Conservation (phyloP, 805 yeast species). For the Candida fluviatilis region DNA sequence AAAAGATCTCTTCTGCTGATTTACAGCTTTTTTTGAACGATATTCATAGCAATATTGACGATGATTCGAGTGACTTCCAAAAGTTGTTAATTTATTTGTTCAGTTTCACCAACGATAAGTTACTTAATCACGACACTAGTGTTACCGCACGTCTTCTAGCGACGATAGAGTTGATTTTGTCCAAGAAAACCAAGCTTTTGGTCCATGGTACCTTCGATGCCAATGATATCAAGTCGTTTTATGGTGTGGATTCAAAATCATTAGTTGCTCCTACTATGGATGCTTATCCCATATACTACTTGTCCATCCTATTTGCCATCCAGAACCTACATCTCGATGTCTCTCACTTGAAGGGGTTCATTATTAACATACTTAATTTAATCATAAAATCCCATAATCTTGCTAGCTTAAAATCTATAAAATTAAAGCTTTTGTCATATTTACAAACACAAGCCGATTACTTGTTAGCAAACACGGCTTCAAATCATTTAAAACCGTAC, state of each 20-base stretch:
- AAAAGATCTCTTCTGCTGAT: slow-evolving; percentile 22
- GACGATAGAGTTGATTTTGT: slow-evolving; percentile 31
- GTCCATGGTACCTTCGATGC: slow-evolving; percentile 14
- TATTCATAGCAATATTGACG: slow-evolving; percentile 27
- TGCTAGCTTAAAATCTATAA: slow-evolving; percentile 19
- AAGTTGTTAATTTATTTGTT: slow-evolving; percentile 30
- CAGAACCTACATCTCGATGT: slow-evolving; percentile 6
- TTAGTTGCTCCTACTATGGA: no score
- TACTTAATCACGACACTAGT: slow-evolving; percentile 10
- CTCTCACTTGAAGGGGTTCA: slow-evolving; percentile 23
- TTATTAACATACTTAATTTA: slow-evolving; percentile 29
- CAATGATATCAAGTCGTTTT: slow-evolving; percentile 6
- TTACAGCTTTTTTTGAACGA: slow-evolving; percentile 30
- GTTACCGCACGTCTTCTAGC: slow-evolving; percentile 17
- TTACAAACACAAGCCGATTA: slow-evolving; percentile 15
- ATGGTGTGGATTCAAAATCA: slow-evolving; percentile 1
- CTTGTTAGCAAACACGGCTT: slow-evolving; percentile 11
- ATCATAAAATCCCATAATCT: slow-evolving; percentile 25
- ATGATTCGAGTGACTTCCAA: slow-evolving; percentile 32
- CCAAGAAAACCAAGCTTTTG: slow-evolving; percentile 23
- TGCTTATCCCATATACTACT: slow-evolving; percentile 20
- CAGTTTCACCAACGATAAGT: slow-evolving; percentile 25
- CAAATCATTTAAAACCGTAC: not conserved
- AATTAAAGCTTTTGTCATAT: slow-evolving; percentile 13
- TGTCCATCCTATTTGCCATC: slow-evolving; percentile 26